Evolutionary conservation across 257 asterid species (phyloP).

Genomic region (Gentiana dahurica): DNA sequence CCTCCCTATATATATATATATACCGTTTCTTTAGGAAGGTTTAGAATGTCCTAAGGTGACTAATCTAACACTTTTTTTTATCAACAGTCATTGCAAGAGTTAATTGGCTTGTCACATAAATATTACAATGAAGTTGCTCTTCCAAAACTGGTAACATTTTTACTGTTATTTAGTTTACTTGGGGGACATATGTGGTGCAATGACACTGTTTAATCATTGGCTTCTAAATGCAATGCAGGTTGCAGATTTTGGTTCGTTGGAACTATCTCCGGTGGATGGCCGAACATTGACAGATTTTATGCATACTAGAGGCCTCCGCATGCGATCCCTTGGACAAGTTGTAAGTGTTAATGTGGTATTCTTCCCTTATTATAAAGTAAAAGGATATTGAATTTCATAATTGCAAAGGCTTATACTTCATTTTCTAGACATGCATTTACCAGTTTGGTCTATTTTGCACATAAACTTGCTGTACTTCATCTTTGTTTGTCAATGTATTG

Average conservation of each 20-base stretch:
- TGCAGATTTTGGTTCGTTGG: constrained; percentile 98
- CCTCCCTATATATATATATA: no score
- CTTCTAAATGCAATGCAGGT: constrained; percentile 45
- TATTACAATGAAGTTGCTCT: constrained; percentile 83
- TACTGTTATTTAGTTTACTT: not conserved
- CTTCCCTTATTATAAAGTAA: not conserved
- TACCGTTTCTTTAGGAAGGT: not conserved
- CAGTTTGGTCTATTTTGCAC: no score
- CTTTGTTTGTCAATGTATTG: no score
- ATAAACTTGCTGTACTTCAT: no score
- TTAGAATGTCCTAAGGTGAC: constrained; percentile 9
- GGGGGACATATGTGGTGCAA: not conserved
- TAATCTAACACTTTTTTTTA: constrained; percentile 22
- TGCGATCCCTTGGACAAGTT: constrained; percentile 98
- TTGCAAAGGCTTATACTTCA: no score
- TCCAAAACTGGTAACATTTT: constrained; percentile 75
- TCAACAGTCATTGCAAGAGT: constrained; percentile 71
- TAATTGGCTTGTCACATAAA: constrained; percentile 57
- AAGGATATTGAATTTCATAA: no score
- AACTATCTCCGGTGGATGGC: constrained; percentile 97
- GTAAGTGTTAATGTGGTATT: constrained; percentile 38
- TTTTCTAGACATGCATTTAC: no score
- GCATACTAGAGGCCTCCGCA: constrained; percentile 98
- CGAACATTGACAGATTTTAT: constrained; percentile 95
- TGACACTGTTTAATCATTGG: constrained; percentile 8